Conservation (phyloP, 163 green algal species). For the Smithsoniella earleae region DNA sequence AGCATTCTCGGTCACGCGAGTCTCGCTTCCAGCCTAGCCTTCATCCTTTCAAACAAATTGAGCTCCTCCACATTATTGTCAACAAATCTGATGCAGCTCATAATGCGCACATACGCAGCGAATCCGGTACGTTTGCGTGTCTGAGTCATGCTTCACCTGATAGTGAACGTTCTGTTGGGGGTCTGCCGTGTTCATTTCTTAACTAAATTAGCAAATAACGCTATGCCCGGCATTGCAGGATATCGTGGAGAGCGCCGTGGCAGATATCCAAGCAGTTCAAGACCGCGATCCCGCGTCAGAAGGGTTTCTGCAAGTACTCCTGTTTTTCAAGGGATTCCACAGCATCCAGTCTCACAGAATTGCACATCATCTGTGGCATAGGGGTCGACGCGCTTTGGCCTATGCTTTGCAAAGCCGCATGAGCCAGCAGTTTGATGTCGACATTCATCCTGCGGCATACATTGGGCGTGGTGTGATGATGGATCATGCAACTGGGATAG, state of each 20-base stretch:
- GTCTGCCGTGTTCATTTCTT: too few relatives aligned
- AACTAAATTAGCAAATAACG: too few relatives aligned
- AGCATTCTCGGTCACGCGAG: slow-evolving; percentile 63
- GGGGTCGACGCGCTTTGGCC: slow-evolving; percentile 69
- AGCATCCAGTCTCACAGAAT: slow-evolving; percentile 80
- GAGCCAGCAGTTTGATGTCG: slow-evolving; percentile 79
- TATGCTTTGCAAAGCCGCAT: slow-evolving; percentile 78
- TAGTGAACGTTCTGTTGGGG: slow-evolving; percentile 33
- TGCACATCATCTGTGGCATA: slow-evolving; percentile 78
- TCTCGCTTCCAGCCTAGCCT: slow-evolving; percentile 62
- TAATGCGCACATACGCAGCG: slow-evolving; percentile 61
- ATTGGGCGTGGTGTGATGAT: slow-evolving; percentile 81
- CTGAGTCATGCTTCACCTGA: too few relatives aligned
- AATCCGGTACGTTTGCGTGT: slow-evolving; percentile 50
- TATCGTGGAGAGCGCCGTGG: slow-evolving; percentile 50
- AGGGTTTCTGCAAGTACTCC: slow-evolving; percentile 68
- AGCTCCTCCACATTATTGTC: slow-evolving; percentile 61
- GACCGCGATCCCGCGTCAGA: slow-evolving; percentile 93
- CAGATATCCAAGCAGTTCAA: slow-evolving; percentile 72
- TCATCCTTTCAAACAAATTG: slow-evolving; percentile 87
- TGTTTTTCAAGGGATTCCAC: slow-evolving; percentile 94
- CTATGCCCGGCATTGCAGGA: slow-evolving; percentile 45
- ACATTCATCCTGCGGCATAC: slow-evolving; percentile 88
- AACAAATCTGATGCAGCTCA: slow-evolving; percentile 72
- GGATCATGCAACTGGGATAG: slow-evolving; percentile 90